Evolutionary conservation across 768 basidiomycete genomes (phyloP), one percentile per base, ranked within the genome.

Genomic region (Tulasnella sp.): DNA sequence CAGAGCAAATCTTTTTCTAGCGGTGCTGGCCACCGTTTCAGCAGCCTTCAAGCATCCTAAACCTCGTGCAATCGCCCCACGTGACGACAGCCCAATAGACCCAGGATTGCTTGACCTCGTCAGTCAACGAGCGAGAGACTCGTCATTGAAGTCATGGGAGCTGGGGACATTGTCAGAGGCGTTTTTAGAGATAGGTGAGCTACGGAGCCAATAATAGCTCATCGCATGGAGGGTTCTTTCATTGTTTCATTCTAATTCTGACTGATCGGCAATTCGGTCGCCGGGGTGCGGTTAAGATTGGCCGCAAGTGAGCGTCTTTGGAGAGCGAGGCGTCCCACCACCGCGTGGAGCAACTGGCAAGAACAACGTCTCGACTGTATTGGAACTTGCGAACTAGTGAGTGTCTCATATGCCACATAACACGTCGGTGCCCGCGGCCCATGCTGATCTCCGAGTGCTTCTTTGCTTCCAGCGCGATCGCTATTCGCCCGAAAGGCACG

Each of bases 101-200:
- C n/a, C 25, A 15, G 58, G 58, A 25, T 19, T 76, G 12, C 38
- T 76, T n/a, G 8, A 76, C 22, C 68, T 76, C 39, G 67, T 70
- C 17, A 9, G 49, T n/a, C 39, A 67, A 29, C 58, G 67, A 39
- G 67, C 75, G 0, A 8, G 64, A 4, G 58, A 40, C 37, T 22
- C 67, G n/a, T 76, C 75, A 29, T n/a, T 70, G 29, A 37, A 29
- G 31, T 76, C 75, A 22, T 82, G 81, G 81, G 80, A 79, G 45
- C 76, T 78, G 37, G 82, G 82, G 25, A 81, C 70, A 25, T 38
- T 76, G 52, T 34, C 78, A 11, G 70, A 82, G 64, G 81, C 81
- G 14, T 72, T 81, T 6, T 78, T 80, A 22, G 82, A 83, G 72
- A 77, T 80, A 52, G 76, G 80, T 68, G 78, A 78, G 78, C n/a